These are phyloP conservation scores for Garcia nutans DNA, from an alignment of 345 rosid genomes.

Conservation along the genomic window DNA sequence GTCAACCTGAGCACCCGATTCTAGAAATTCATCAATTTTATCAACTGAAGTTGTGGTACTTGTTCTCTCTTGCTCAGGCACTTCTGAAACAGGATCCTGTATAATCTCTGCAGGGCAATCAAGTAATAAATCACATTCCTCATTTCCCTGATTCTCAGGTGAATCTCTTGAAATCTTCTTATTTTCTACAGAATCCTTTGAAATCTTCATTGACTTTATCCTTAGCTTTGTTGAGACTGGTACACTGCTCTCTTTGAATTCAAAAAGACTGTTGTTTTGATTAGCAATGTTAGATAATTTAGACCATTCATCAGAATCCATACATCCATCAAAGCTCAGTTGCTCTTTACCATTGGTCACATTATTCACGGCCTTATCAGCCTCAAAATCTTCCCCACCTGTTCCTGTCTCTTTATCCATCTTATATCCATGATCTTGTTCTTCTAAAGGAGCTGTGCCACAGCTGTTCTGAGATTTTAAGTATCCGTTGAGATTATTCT, in stretches of 20 bases:
- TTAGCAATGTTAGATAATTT: constrained; percentile 28
- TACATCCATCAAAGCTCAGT: constrained; percentile 13
- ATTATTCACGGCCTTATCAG: constrained; percentile 34
- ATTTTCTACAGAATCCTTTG: constrained; percentile 34
- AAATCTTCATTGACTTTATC: constrained; percentile 40
- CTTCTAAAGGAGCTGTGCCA: constrained; percentile 25
- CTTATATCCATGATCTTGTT: constrained; percentile 22
- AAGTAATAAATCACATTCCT: constrained; percentile 31
- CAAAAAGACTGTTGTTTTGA: constrained; percentile 31
- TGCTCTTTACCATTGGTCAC: constrained; percentile 34
- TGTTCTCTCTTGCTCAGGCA: constrained; percentile 21
- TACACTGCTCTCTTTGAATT: constrained; percentile 39
- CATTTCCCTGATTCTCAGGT: constrained; percentile 33
- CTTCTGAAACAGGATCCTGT: constrained; percentile 35
- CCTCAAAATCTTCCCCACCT: constrained; percentile 25
- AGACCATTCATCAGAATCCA: constrained; percentile 35
- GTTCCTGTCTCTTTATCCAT: constrained; percentile 20
- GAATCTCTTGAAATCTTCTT: constrained; percentile 35
- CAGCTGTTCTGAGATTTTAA: constrained; percentile 33
- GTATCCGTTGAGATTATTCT: constrained; percentile 32
- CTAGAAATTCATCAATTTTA: constrained; percentile 31
- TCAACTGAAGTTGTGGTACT: constrained; percentile 31
- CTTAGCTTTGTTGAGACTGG: constrained; percentile 46
- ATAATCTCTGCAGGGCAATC: constrained; percentile 32
- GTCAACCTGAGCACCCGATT: constrained; percentile 36